These are phyloP conservation scores for Plantago rigida DNA, from an alignment of 305 asterid species.

Conservation along the genomic window DNA sequence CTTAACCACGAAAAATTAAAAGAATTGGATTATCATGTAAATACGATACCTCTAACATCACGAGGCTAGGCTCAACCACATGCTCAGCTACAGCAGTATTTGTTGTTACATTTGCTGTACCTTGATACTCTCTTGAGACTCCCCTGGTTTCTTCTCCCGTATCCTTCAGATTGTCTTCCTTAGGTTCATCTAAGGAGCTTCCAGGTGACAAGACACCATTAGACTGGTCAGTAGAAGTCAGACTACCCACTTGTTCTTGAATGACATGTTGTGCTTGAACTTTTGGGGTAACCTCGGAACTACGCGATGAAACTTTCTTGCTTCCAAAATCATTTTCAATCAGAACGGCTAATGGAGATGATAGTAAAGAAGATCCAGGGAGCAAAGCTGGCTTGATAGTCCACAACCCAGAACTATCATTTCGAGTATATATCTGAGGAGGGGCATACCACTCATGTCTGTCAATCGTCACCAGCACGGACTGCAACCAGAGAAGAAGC, in stretches of 20 bases:
- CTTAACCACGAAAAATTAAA: constrained; percentile 69
- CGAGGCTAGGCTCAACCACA: constrained; percentile 88
- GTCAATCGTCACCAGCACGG: constrained; percentile 89
- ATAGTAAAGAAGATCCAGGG: constrained; percentile 44
- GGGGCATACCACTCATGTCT: constrained; percentile 98
- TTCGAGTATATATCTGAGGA: constrained; percentile 76
- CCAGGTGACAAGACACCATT: constrained; percentile 51
- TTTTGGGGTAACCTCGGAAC: constrained; percentile 45
- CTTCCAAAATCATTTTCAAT: constrained; percentile 37
- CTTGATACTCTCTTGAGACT: constrained; percentile 52
- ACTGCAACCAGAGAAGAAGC: constrained; percentile 42
- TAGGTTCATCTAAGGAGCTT: constrained; percentile 48
- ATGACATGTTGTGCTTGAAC: constrained; percentile 49
- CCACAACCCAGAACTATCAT: constrained; percentile 86
- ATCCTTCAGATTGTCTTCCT: constrained; percentile 53
- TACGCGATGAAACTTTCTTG: constrained; percentile 36
- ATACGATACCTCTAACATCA: constrained; percentile 82
- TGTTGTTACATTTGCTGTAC: constrained; percentile 54
- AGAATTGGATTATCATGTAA: constrained; percentile 52
- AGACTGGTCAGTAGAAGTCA: constrained; percentile 48
- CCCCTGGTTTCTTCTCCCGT: constrained; percentile 43
- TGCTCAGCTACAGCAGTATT: constrained; percentile 86
- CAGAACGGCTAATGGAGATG: constrained; percentile 30
- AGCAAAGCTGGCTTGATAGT: constrained; percentile 57
- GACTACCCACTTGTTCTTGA: constrained; percentile 54